A percentile compares a stretch with the other conserved stretches of the same genome.
Conservation (phyloP, 176 grass and related monocot genomes). For the Eragrostis curvula region DNA sequence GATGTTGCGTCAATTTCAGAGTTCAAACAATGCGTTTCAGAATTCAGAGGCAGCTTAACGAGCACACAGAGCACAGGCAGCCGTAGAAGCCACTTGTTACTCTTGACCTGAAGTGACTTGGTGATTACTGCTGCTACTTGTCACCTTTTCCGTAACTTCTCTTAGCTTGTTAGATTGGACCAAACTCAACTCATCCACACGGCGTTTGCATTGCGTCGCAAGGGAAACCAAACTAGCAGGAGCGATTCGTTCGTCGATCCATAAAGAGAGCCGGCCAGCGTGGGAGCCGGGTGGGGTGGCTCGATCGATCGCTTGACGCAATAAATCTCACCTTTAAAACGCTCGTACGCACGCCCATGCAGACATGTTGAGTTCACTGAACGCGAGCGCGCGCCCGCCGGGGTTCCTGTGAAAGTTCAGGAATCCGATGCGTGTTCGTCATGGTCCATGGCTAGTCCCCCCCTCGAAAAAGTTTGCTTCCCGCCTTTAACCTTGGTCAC, state of each 20-base stretch:
- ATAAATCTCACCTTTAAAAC: conserved; percentile 40
- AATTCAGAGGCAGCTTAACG: conserved; percentile 12
- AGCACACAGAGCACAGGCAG: background rate
- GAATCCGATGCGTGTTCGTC: conserved; percentile 52
- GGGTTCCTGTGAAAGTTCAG: conserved; percentile 53
- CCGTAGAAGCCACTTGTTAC: conserved; percentile 42
- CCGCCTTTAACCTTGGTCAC: background rate
- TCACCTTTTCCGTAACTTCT: background rate
- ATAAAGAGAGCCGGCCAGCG: conserved; percentile 20
- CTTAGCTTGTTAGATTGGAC: conserved; percentile 22
- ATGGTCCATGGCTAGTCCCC: background rate
- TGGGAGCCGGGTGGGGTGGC: background rate
- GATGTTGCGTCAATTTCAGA: background rate
- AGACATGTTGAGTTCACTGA: conserved; percentile 40
- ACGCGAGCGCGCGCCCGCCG: background rate
- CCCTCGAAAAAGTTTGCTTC: background rate
- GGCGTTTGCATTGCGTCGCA: conserved; percentile 19
- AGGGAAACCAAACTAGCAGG: background rate
- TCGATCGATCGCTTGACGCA: conserved; percentile 15
- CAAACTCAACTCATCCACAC: background rate
- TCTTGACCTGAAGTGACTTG: background rate
- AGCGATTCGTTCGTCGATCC: background rate
- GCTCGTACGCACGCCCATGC: conserved; percentile 43
- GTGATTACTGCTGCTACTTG: background rate
- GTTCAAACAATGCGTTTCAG: background rate